Percentiles rank a stretch among this genome's conserved stretches.
Evolutionary conservation across 768 basidiomycete genomes (phyloP).

Genomic region (Tulasnella sp.): DNA sequence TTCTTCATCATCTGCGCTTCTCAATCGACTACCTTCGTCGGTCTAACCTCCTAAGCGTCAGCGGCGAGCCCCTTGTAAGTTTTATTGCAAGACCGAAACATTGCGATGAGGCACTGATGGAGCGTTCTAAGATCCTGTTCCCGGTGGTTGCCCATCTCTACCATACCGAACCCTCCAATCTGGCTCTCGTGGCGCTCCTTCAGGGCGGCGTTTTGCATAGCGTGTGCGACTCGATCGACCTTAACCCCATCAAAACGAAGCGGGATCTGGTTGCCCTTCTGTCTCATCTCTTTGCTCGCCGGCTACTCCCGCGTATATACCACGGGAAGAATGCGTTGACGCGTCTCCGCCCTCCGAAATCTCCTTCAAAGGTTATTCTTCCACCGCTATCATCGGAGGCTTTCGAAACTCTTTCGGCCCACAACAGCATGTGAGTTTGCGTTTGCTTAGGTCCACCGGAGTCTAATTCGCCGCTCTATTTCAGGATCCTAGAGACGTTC

Average conservation of each 20-base stretch:
- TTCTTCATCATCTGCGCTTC: constrained; percentile 57
- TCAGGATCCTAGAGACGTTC: constrained; percentile 39
- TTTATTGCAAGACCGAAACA: constrained; percentile 42
- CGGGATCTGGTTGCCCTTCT: constrained; percentile 42
- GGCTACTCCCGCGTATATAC: constrained; percentile 38
- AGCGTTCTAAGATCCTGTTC: background rate
- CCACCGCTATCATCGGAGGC: constrained; percentile 33
- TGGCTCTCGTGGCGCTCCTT: constrained; percentile 49
- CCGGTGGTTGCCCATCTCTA: constrained; percentile 16
- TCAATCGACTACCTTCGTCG: constrained; percentile 60
- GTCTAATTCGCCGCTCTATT: background rate
- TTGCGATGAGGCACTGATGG: background rate
- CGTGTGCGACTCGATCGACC: constrained; percentile 34
- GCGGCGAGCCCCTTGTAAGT: constrained; percentile 45
- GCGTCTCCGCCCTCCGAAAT: constrained; percentile 28
- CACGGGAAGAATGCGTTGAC: constrained; percentile 28
- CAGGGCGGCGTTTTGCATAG: constrained; percentile 46
- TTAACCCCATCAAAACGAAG: constrained; percentile 32
- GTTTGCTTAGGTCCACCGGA: background rate
- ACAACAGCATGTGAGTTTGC: constrained; percentile 34
- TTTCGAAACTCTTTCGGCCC: constrained; percentile 32
- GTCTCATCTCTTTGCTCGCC: constrained; percentile 56
- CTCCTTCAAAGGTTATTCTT: constrained; percentile 46
- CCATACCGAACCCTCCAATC: constrained; percentile 59
- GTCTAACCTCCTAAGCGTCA: constrained; percentile 38